phyloP scores from a whole-genome alignment of 257 asterid species.

The Solanum chiquidenum region DNA sequence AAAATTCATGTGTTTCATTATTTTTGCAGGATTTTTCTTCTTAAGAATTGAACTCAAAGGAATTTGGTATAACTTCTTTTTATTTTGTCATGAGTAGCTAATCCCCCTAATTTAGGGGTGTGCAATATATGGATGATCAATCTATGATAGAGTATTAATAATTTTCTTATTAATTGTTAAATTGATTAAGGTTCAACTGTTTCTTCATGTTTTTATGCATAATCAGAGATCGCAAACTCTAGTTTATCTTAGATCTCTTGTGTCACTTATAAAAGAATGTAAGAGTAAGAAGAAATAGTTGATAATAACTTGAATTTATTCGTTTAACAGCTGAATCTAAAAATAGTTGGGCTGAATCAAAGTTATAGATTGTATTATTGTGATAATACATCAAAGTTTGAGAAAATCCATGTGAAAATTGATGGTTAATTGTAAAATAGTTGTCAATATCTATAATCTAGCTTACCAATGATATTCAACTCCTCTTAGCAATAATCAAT shows the following conservation, averaged over 20 bases:
- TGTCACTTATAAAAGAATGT: not conserved
- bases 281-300: not conserved
- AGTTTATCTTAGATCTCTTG: not conserved
- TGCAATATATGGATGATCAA: not conserved
- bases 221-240: not conserved
- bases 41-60: not conserved
- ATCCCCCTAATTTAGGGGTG: not conserved
- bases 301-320: not conserved
- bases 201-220: not conserved
- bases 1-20: too few relatives aligned
- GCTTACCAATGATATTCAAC: not conserved
- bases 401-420: too few relatives aligned
- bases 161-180: too few relatives aligned
- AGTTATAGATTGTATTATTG: not conserved
- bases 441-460: not conserved
- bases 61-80: not conserved
- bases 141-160: not conserved
- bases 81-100: not conserved
- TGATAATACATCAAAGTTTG: not conserved
- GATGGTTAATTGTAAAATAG: not conserved
- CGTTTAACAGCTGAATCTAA: not conserved
- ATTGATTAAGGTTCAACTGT: not conserved
- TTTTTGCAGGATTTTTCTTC: too few relatives aligned
- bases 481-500: not conserved
- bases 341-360: too few relatives aligned